Percentiles rank a stretch among this genome's conserved stretches.
Conservation (phyloP, 768 basidiomycete species). For the Hygrophorus russula region DNA sequence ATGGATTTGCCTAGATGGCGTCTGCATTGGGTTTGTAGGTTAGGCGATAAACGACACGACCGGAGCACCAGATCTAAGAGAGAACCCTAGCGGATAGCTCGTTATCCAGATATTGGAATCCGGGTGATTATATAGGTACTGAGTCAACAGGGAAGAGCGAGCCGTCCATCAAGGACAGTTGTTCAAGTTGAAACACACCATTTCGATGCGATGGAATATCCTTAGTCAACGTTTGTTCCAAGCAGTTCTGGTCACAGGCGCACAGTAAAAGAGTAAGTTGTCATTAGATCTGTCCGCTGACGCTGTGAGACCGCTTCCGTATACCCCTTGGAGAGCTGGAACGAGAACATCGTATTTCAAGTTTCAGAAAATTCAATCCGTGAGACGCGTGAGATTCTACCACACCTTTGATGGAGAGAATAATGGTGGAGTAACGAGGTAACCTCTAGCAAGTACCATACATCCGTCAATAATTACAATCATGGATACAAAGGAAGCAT, state of each 20-base stretch:
- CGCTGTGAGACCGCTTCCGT: conserved; percentile 73
- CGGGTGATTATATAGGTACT: conserved; percentile 95
- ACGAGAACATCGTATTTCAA: too few species aligned
- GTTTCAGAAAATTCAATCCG: neutral
- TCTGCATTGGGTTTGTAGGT: conserved; percentile 20
- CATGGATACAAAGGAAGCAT: too few species aligned
- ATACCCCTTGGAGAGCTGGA: conserved; percentile 37
- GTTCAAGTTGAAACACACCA: conserved; percentile 46
- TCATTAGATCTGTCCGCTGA: conserved; percentile 93
- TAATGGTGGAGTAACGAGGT: conserved; percentile 73
- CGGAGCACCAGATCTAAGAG: conserved; percentile 80
- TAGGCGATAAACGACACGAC: conserved; percentile 52
- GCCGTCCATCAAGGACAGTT: neutral
- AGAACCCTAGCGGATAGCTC: conserved; percentile 61
- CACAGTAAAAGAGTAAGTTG: conserved; percentile 91
- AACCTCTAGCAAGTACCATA: too few species aligned
- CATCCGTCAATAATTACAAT: too few species aligned
- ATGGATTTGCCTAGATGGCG: conserved; percentile 85
- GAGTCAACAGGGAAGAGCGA: conserved; percentile 9
- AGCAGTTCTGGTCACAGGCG: conserved; percentile 70
- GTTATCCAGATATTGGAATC: conserved; percentile 82
- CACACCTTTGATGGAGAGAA: conserved; percentile 90
- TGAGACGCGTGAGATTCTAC: conserved; percentile 32
- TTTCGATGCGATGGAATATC: conserved; percentile 90
- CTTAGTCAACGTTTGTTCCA: conserved; percentile 62